Evolutionary conservation across 225 moss, liverwort and hornwort genomes (phyloP).

Genomic region (Pseudisothecium myosuroides): DNA sequence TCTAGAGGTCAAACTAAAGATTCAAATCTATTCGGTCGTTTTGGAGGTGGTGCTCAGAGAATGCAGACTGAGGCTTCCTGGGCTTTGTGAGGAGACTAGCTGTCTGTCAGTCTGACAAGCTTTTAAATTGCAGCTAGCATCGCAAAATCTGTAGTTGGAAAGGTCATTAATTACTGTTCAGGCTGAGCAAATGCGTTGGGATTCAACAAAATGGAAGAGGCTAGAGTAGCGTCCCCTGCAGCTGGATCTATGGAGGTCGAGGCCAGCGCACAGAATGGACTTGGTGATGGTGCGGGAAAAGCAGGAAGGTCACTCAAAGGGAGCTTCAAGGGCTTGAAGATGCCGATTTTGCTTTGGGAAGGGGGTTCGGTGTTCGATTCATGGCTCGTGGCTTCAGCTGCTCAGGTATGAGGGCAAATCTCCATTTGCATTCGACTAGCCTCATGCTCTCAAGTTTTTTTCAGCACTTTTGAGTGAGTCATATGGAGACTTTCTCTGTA

Average conservation of each 20-base stretch:
- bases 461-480: too few species aligned
- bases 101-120: not conserved
- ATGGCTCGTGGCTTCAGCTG: constrained; percentile 69
- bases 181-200: not conserved
- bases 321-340: not conserved
- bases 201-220: not conserved
- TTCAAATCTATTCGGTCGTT: not conserved
- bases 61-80: not conserved
- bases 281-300: not conserved
- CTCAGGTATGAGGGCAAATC: constrained; percentile 25
- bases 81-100: not conserved
- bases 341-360: not conserved
- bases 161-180: not conserved
- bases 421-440: not conserved
- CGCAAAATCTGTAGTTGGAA: not conserved
- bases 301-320: not conserved
- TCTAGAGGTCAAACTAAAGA: not conserved
- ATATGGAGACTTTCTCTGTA: not conserved
- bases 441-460: too few species aligned
- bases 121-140: not conserved
- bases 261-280: not conserved
- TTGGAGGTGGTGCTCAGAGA: not conserved
- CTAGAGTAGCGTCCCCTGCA: not conserved
- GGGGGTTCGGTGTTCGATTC: constrained; percentile 46
- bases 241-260: not conserved